These are phyloP conservation scores for Rhodofomes roseus DNA, from an alignment of 1,284 basidiomycete species.

Conservation along the genomic window DNA sequence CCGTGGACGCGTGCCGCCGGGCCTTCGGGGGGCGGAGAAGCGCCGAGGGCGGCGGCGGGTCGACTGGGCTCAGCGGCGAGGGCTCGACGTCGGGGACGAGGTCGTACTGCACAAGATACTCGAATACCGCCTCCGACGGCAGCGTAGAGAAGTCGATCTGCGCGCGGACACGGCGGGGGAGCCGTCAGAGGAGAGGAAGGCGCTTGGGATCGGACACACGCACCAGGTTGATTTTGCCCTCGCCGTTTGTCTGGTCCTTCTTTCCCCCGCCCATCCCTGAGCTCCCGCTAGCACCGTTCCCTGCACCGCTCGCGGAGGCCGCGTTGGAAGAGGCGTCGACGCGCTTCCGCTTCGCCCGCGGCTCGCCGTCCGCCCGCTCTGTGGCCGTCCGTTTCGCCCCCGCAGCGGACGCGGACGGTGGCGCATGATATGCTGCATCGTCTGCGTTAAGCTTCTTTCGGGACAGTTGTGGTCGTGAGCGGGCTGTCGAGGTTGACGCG, in stretches of 20 bases:
- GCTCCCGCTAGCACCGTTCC: background rate
- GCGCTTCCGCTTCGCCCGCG: slow-evolving; percentile 66
- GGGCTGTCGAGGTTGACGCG: background rate
- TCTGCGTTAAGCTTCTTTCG: slow-evolving; percentile 26
- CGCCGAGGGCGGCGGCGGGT: slow-evolving; percentile 58
- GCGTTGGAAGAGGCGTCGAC: slow-evolving; percentile 39
- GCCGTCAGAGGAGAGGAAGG: slow-evolving; percentile 7
- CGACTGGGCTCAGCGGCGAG: slow-evolving; percentile 58
- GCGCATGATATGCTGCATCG: slow-evolving; percentile 30
- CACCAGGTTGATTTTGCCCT: slow-evolving; percentile 39
- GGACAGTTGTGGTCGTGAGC: slow-evolving; percentile 16
- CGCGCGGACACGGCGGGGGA: slow-evolving; percentile 6
- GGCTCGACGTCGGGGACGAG: slow-evolving; percentile 66
- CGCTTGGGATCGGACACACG: slow-evolving; percentile 15
- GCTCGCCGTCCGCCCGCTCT: slow-evolving; percentile 51
- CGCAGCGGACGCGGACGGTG: slow-evolving; percentile 7
- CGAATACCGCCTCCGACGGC: slow-evolving; percentile 54
- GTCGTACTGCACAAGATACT: slow-evolving; percentile 67
- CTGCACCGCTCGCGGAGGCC: slow-evolving; percentile 6
- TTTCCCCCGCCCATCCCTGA: background rate
- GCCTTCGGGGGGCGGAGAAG: slow-evolving; percentile 47
- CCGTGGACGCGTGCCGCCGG: slow-evolving; percentile 27
- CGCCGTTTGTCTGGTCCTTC: slow-evolving; percentile 25
- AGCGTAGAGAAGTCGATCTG: slow-evolving; percentile 72
- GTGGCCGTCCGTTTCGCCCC: slow-evolving; percentile 22